Base-by-base conservation (phyloP, 768 basidiomycete genomes). In the Auricularia heimuer region DNA sequence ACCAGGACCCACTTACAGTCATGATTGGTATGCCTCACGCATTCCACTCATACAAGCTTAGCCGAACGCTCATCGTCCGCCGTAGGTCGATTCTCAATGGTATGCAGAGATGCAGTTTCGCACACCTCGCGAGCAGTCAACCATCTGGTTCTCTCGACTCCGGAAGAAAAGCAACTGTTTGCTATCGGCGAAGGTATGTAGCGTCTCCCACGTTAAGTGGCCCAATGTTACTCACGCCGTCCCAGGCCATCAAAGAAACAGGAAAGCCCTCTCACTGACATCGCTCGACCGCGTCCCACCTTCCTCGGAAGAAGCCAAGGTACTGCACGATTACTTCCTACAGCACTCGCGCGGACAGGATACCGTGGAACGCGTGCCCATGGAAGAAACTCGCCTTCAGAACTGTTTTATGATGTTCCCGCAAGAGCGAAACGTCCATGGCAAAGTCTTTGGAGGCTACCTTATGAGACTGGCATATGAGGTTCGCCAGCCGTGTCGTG, bases 51-150 rank as follows among this genome's bases (percentile, higher is more conserved):
- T 29, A 18, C 61, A 45, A 3, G 33, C 21, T 65, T 29, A 29
- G 29, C 29, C 29, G 29, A 11, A 18, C 18, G 54, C 64, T 42
- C 29, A 66, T 63, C 33, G 34, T 24, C 18, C 8, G 14, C 2
- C 54, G 3, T 61, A 91, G 92, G 92, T n/a, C 84, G 91, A n/a
- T 94, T 94, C 77, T 87, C 87, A 0, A 94, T 94, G 91, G 91
- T 93, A 6, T 92, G 89, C 71, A 78, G 90, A 65, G 86, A 92
- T 70, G 82, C 87, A 0, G 72, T 73, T 14, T 89, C 88, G 2
- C 84, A 87, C 67, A 81, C 80, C 62, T 85, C 91, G 0, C 77
- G 80, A 44, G 75, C 81, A 8, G 85, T 94, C 33, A 87, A 88
- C 68, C 83, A 82, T 7, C 76, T 94, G 14, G 74, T 80, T 6